phyloP scores from a whole-genome alignment of 2,329 filamentous ascomycete species.

The Cercospora canescens region DNA sequence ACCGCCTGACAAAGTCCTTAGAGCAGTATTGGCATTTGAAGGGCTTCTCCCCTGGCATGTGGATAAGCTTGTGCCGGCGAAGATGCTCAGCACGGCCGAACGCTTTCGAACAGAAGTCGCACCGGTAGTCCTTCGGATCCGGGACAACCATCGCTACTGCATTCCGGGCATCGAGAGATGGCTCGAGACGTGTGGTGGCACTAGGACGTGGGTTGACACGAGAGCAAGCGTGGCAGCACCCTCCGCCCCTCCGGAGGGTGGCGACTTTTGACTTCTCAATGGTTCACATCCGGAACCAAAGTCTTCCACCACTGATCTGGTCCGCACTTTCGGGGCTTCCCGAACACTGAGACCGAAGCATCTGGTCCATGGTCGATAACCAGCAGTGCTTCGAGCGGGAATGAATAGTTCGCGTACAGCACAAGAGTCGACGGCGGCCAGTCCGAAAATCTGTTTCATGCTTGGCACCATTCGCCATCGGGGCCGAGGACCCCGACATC shows the following conservation, averaged over 20 bases:
- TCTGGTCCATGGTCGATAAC: not conserved
- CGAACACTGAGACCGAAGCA: not conserved
- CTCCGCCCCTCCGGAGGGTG: constrained; percentile 4
- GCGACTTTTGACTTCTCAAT: not conserved
- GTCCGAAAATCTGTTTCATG: no score
- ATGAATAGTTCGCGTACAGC: no score
- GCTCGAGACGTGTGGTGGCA: not conserved
- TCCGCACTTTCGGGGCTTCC: not conserved
- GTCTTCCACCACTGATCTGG: not conserved
- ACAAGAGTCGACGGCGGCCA: no score
- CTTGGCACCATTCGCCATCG: no score
- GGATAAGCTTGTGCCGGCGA: constrained; percentile 30
- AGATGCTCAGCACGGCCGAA: constrained; percentile 31
- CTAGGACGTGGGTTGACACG: no score
- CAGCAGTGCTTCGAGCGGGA: no score
- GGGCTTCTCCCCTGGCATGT: constrained; percentile 22
- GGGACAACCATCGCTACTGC: constrained; percentile 5
- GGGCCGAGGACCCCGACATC: no score
- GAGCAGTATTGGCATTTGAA: constrained; percentile 27
- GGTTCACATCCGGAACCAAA: not conserved
- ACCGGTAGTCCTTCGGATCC: constrained; percentile 18
- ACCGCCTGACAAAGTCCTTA: constrained; percentile 30
- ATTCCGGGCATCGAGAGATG: not conserved
- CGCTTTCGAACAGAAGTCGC: constrained; percentile 22
- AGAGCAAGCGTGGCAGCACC: not conserved